Evolutionary conservation across 805 yeast genomes (phyloP), one percentile per base, ranked within the genome.

Genomic region (Scheffersomyces ergatensis): DNA sequence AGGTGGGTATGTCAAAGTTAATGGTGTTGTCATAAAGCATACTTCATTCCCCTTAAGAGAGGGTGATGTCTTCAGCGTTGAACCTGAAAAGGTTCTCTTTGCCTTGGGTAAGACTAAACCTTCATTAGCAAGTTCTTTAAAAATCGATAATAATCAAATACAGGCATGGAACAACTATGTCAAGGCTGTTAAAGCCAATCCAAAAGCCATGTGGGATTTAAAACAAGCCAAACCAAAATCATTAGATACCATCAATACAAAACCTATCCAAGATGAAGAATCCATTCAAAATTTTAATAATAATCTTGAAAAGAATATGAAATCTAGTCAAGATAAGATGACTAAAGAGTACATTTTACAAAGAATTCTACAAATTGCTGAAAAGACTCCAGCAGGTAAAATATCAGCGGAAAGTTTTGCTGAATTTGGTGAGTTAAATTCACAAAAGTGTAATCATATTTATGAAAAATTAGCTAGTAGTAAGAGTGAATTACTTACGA

Each of bases 61-160:
- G 12, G 98, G 98, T 33, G 99, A 92, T 63, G 69, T 90, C 33
- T 89, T 90, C 64, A 72, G 81, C 45, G 96, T 90, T 30, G 78
- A 76, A 37, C 97, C 98, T 9, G 90, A 83, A 46, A 82, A 83
- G 53, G 98, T 89, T 8, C 69, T 92, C 41, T 74, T 73, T 44
- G 97, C 97, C 2, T 65, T 90, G 62, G 98, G 98, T 47, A 79
- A 86, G 37, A 70, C 74, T 44, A 92, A 90, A 64, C 98, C 98
- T 38, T 73, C 85, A 42, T 61, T 85, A 34, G 76, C 74, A 48
- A 73, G 81, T 54, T 78, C 96, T 8, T 67, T 85, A 40, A 77
- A 78, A 49, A 72, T 83, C 33, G 96, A 89, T 58, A 79, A 78
- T 54, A 70, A 70, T 17, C 96, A 89, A 61, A 79, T 87, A 36